Base-by-base conservation (phyloP, 208 protist species). In the Trypanosoma rangeli region DNA sequence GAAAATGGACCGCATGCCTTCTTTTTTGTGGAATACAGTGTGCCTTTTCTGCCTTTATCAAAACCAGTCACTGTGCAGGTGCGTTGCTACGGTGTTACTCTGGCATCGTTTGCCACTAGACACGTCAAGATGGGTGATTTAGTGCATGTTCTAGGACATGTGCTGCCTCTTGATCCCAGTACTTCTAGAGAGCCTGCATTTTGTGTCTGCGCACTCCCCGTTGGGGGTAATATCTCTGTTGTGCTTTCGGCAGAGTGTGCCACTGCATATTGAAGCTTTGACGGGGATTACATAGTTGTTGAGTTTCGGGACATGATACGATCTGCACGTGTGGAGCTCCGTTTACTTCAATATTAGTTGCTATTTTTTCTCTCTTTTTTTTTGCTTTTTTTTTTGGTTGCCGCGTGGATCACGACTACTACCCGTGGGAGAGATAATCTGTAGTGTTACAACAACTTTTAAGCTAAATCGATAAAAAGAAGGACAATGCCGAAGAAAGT, bases 171-270 rank as follows among this genome's bases (percentile, higher is more conserved):
- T 46, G 39, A 73, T 26, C 10, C 60, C n/a, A n/a, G 26, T 1
- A 57, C 57, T 37, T 33, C 55, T 26, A 64, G 53, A n/a, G 64
- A 50, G 37, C 68, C 68, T 24, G 44, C 20, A 68, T 79, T 70
- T 80, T 79, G 75, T 33, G 75, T 96, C 16, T 85, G 79, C 58
- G 85, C 83, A 35, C 83, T 93, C 49, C 84, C 89, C 2, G 71
- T 85, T 28, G 91, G 91, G 18, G 91, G 91, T 39, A 94, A 94
- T 74, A 79, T 94, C 13, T 90, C 90, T 42, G 80, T 93, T 69
- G 76, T 95, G 12, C 29, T 80, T 9, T 33, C 59, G 22, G 56
- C 74, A 22, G 58, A 64, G n/a, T 12, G 48, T 48, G 52, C n/a
- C 15, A 24, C 56, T 33, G 50, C 35, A 10, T 35, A 5, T 26